Evolutionary conservation across 345 rosid genomes (phyloP), one percentile per base, ranked within the genome.

Genomic region (Hirschfeldia incana): DNA sequence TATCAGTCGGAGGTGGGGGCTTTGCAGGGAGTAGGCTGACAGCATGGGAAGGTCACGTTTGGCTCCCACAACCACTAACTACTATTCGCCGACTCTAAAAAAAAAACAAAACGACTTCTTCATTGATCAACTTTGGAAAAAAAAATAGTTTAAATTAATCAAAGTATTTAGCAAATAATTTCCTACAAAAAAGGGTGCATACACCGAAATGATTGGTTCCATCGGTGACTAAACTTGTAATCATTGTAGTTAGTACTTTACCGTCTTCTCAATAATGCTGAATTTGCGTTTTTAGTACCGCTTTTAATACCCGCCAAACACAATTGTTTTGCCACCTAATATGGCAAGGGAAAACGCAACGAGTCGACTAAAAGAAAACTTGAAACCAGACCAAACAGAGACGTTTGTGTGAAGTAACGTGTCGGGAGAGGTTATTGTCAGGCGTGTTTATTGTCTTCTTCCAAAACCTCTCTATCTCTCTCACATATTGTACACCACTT

Each of bases 391-490:
- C 49, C 67, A 73, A 79, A 79, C 78, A 34, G 36, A 68, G 78
- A 79, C 82, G 78, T 73, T 73, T 69, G 3, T 5, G 57, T 62
- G 78, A 74, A 75, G 75, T 21, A 72, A 78, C 57, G 72, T 76
- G 79, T 49, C 65, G 80, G 69, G 75, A 77, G 36, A 46, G 79
- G 78, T 73, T 46, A 74, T 49, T 15, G 7, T 79, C 69, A 63
- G 11, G 69, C 30, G 16, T 10, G 66, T 57, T 29, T 13, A 5
- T 26, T 67, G 78, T 74, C 67, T 51, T 80, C 67, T 80, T 72
- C 64, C 21, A 21, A 21, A 21, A 21, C 21, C 21, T 21, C 21
- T 21, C 21, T 21, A 21, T 21, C 21, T 21, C 21, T 21, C 21
- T 21, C 21, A 21, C 21, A 30, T 30, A 34, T 15, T 16, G 8